Evolutionary conservation across 805 yeast genomes (phyloP), one percentile per base, ranked within the genome.

Genomic region (Saturnispora bothae): DNA sequence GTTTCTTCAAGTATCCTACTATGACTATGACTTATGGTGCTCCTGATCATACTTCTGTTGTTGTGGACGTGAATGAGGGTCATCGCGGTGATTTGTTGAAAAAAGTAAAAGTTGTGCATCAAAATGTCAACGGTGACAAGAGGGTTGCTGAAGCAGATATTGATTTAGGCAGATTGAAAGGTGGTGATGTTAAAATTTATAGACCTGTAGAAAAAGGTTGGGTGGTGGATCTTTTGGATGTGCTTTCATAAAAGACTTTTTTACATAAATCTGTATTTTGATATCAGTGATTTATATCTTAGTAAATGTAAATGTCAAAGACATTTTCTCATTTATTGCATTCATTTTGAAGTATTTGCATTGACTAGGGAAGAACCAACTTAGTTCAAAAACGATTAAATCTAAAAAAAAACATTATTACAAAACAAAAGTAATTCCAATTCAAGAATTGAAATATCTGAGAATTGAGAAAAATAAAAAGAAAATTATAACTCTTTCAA

Each of bases 11-110:
- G 38, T 56, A 61, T 42, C 54, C 59, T 5, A 53, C 53, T 17
- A 48, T 47, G 7, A 63, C 69, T 4, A 40, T 54, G 18, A 57
- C 59, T 4, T 63, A 55, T 43, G 80, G 80, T 0, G 59, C 60
- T 4, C 80, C 80, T 4, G 68, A 73, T 49, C 80, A 73, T 49
- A 73, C 79, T 0, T 51, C 65, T 0, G 46, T 63, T 27, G 61
- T 61, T 37, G 61, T 28, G 55, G 62, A 31, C 18, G 67, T 61
- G 4, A 31, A 40, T 16, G 47, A 45, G 1, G 31, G 35, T 8
- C 54, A 51, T 4, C 60, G 52, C 3, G 52, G 50, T 12, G 51
- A 48, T 8, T 33, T 44, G 2, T 44, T 47, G 2, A 43, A 43
- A 14, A 38, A 43, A 35, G 28, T 72, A 7, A 43, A 46, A 10